These are phyloP conservation scores for Pseudozyma hubeiensis DNA, from an alignment of 1,284 basidiomycete species.

Conservation along the genomic window DNA sequence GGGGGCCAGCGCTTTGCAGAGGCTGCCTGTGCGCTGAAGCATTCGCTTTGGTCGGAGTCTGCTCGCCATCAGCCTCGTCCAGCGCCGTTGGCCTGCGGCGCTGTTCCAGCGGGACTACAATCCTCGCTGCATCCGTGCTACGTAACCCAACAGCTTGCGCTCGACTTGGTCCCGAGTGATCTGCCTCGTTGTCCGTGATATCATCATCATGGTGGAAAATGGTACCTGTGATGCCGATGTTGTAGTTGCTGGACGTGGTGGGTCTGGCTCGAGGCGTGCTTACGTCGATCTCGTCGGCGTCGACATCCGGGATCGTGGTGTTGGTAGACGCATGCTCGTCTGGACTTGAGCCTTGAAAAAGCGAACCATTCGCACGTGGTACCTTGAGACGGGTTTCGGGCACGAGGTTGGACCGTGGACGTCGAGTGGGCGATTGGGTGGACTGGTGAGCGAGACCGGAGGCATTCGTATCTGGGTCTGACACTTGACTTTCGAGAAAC, in stretches of 20 bases:
- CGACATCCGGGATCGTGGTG: conserved; percentile 1
- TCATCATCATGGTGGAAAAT: conserved; percentile 41
- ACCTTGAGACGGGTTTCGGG: neutral
- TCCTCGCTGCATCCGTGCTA: conserved; percentile 1
- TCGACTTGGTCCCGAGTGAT: neutral
- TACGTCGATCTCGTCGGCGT: conserved; percentile 38
- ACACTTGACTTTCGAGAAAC: conserved; percentile 36
- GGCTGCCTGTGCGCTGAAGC: conserved; percentile 6
- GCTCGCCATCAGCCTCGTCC: conserved; percentile 37
- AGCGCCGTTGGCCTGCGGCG: conserved; percentile 14
- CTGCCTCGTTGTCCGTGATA: conserved; percentile 37
- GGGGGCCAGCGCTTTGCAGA: neutral
- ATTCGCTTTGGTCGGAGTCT: conserved; percentile 39
- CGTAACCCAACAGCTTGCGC: neutral
- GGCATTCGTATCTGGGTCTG: neutral
- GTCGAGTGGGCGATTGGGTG: conserved; percentile 20
- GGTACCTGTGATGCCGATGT: conserved; percentile 41
- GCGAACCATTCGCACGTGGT: neutral
- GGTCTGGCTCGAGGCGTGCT: conserved; percentile 48
- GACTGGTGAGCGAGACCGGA: neutral
- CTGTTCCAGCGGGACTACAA: conserved; percentile 29
- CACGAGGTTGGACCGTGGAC: conserved; percentile 17
- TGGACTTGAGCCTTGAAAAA: neutral
- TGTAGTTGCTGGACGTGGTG: conserved; percentile 26
- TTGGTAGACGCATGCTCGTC: neutral